Conservation (phyloP, 176 grass and related monocot genomes). For the Oryza coarctata region DNA sequence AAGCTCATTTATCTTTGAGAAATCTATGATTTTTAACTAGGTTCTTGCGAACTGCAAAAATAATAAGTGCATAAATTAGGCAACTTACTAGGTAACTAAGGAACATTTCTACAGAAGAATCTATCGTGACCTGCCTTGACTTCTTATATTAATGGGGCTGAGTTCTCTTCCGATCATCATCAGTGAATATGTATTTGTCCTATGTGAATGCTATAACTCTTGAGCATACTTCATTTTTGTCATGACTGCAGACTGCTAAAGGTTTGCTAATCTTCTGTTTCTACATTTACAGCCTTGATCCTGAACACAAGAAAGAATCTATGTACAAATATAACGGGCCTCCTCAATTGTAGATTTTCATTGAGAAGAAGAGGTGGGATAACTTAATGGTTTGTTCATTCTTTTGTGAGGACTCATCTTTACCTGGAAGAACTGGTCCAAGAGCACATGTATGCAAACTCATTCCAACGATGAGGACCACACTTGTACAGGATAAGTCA, state of each 20-base stretch:
- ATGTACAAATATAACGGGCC: constrained; percentile 78
- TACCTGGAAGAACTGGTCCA: constrained; percentile 20
- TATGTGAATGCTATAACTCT: neutral
- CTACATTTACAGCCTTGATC: constrained; percentile 71
- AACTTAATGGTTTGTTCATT: constrained; percentile 20
- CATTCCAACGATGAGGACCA: neutral
- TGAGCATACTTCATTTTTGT: neutral
- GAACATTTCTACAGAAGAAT: constrained; percentile 1
- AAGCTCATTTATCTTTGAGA: neutral
- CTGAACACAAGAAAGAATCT: constrained; percentile 94
- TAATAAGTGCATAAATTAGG: neutral
- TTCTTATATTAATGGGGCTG: neutral
- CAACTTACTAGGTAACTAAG: neutral
- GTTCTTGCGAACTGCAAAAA: neutral
- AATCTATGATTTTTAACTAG: neutral
- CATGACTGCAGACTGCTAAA: neutral
- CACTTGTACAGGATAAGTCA: constrained; percentile 48
- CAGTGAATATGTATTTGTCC: neutral
- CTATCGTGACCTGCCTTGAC: neutral
- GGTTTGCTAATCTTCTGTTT: constrained; percentile 5
- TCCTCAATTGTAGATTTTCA: constrained; percentile 48
- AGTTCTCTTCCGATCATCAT: neutral
- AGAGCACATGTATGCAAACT: constrained; percentile 1
- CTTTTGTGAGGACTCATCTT: neutral
- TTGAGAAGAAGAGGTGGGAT: constrained; percentile 24